Evolutionary conservation across 305 asterid genomes (phyloP), one percentile per base, ranked within the genome.

Genomic region (Solanum hybrid): DNA sequence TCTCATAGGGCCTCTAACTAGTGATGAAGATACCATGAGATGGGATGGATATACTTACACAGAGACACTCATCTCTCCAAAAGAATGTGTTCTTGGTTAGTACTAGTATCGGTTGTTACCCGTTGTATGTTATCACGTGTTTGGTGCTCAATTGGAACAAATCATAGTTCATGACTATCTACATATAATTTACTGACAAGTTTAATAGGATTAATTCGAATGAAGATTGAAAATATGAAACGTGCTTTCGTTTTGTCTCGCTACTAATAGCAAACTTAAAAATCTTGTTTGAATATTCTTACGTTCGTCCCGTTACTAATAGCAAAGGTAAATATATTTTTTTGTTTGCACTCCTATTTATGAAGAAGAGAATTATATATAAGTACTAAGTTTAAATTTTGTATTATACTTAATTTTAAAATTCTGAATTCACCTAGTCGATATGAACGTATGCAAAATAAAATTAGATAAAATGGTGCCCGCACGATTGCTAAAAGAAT

Each of bases 401-500:
- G 4, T 64, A 4, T 64, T 22, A 3, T 22, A 64, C 28, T 64
- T 64, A n/a, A 37, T n/a, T 80, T 36, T 37, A 13, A 81, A 39
- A 2, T 24, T 39, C 7, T 24, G 1, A 78, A 81, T 81, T 0
- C 5, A 3, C 11, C 31, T 6, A 7, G 69, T 46, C 1, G 11
- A 57, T 20, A 61, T 3, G 4, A 80, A 12, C 22, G 8, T 64
- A 64, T 42, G 28, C 11, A 82, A 42, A 40, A 42, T 82, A 8
- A 83, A 83, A 82, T 42, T 18, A 1, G 74, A 29, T 64, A 79
- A 86, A 92, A 92, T 90, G 13, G 36, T 90, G 92, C 88, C 96
- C 94, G 86, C 94, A 91, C 92, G 86, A 91, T 90, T 22, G 93
- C 97, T 94, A 93, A 89, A 91, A 92, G 91, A 90, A 94, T 92